Percentiles rank a stretch among this genome's conserved stretches.
Conservation (phyloP, 495 filamentous ascomycete species). For the Aspergillus leporis region DNA sequence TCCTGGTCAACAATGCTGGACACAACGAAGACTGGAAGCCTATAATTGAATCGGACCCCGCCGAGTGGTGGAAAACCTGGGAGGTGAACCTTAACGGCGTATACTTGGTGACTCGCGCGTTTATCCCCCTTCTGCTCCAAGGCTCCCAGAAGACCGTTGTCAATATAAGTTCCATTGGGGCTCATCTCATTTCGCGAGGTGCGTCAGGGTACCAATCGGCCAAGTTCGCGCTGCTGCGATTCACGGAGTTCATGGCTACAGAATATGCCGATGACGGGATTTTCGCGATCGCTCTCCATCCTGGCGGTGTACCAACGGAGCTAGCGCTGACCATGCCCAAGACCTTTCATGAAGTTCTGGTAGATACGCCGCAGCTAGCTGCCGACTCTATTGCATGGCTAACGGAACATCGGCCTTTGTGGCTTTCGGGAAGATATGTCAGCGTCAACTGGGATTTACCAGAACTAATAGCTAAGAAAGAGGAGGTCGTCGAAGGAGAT, state of each 20-base stretch:
- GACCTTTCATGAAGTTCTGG: background rate
- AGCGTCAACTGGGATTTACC: slow-evolving; percentile 49
- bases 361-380: slow-evolving; percentile 37
- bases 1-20: slow-evolving; percentile 50
- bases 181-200: slow-evolving; percentile 20
- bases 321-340: slow-evolving; percentile 12
- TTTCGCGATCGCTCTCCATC: slow-evolving; percentile 41
- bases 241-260: slow-evolving; percentile 43
- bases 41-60: slow-evolving; percentile 29
- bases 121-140: slow-evolving; percentile 44
- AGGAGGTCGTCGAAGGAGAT: slow-evolving; percentile 43
- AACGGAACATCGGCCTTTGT: slow-evolving; percentile 29
- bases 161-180: slow-evolving; percentile 33
- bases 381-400: slow-evolving; percentile 41
- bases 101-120: slow-evolving; percentile 40
- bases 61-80: slow-evolving; percentile 44
- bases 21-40: slow-evolving; percentile 4
- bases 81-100: slow-evolving; percentile 46
- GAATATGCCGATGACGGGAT: slow-evolving; percentile 46
- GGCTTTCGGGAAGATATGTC: slow-evolving; percentile 43
- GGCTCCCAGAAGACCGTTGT: slow-evolving; percentile 36
- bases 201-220: slow-evolving; percentile 39
- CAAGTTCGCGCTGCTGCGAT: slow-evolving; percentile 41
- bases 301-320: slow-evolving; percentile 46
- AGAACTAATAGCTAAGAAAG: slow-evolving; percentile 44